A percentile compares a stretch with the other conserved stretches of the same genome.
Conservation (phyloP, 2,329 filamentous ascomycete species). For the Spiromastix sp. region DNA sequence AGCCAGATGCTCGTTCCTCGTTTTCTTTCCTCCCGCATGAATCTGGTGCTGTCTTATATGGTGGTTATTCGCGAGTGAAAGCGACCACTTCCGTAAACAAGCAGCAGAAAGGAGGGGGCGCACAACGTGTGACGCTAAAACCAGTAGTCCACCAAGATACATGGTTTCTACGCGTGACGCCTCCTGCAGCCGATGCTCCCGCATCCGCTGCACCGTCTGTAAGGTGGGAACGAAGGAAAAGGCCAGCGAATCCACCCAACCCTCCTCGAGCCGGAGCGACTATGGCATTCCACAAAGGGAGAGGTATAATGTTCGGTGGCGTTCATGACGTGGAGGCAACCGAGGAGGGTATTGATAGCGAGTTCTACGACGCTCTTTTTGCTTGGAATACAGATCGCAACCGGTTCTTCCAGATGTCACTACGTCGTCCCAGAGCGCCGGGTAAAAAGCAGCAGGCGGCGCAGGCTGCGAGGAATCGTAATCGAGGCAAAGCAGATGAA, state of each 20-base stretch:
- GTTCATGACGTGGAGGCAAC: constrained; percentile 87
- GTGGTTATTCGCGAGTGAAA: constrained; percentile 90
- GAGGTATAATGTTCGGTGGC: constrained; percentile 86
- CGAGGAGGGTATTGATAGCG: constrained; percentile 91
- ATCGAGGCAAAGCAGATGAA: constrained; percentile 75
- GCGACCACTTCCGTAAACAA: constrained; percentile 49
- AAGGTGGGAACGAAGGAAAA: constrained; percentile 88
- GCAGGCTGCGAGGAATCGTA: constrained; percentile 42
- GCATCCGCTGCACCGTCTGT: constrained; percentile 59
- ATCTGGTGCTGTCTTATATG: constrained; percentile 77
- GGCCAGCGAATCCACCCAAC: constrained; percentile 76
- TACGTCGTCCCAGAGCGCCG: constrained; percentile 62
- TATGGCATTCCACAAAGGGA: constrained; percentile 88
- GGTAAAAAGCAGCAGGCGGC: constrained; percentile 45
- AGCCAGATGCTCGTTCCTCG: constrained; percentile 82
- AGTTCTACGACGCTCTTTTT: constrained; percentile 88
- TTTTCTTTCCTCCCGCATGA: constrained; percentile 91
- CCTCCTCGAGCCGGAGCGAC: constrained; percentile 79
- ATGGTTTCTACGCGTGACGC: constrained; percentile 77
- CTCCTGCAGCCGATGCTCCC: constrained; percentile 57
- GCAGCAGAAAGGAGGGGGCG: constrained; percentile 52
- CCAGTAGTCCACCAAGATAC: constrained; percentile 91
- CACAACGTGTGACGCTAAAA: constrained; percentile 61
- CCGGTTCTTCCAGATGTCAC: constrained; percentile 73
- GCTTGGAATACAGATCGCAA: constrained; percentile 95